Base-by-base conservation (phyloP, 73 alveolate species). In the Paramecium primaurelia region DNA sequence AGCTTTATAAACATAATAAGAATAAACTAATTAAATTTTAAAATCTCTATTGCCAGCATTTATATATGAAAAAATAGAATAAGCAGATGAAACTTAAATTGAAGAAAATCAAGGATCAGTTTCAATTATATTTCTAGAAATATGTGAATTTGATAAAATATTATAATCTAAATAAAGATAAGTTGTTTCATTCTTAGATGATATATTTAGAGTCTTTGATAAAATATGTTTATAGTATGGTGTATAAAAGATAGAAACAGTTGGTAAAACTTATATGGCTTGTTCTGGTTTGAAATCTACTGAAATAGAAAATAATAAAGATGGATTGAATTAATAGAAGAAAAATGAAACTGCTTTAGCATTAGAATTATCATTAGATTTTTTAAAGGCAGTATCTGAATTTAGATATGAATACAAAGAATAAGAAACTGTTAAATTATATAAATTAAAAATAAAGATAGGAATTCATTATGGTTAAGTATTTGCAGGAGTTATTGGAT, bases 211-310 rank as follows among this genome's bases (percentile, higher is more conserved):
- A 71, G 96, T 96, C 8, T 96, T 96, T 37, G 98, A 96, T 64
- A 92, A 94, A 84, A 89, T 96, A 20, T 92, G 97, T 38, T 93
- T 86, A 28, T 42, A 86, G 16, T 95, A 94, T 71, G 94, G 94
- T n/a, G 94, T 83, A 26, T 71, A 89, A 47, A 89, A 89, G 71
- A 94, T 95, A 32, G 97, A 96, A 86, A 96, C 99, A 14, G 99
- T 96, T 6, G 99, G 99, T 7, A 95, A 95, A 64, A 95, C 98
- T 7, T 96, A 96, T 90, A 95, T 96, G 98, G 97, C 98, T 14
- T 95, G 98, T 58, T 96, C 97, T 49, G 99, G 99, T 2, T 92
- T 96, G 59, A 95, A 95, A 36, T 32, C 77, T 16, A 42, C 77
- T 2, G 88, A 89, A 38, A 59, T 64, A 25, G 86, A 87, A 22